Evolutionary conservation across 331 rosid genomes (phyloP), one percentile per base, ranked within the genome.

Genomic region (Quercus phellos): DNA sequence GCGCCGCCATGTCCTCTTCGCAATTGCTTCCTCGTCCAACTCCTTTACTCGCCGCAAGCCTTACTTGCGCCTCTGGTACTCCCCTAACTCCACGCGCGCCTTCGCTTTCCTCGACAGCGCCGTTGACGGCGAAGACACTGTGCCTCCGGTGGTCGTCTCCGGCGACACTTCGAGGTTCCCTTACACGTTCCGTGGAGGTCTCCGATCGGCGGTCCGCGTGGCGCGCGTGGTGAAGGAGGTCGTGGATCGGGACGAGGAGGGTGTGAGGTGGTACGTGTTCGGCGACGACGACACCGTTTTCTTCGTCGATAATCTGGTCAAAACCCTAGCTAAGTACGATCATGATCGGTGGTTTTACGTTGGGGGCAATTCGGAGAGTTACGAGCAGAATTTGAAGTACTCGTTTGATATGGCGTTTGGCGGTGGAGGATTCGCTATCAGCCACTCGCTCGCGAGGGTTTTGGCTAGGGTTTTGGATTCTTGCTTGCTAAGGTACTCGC

Each of bases 281-380:
- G 98, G 99, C 14, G 98, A 94, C 34, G 99, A 94, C 22, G 98
- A 94, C 29, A 91, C 99, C 0, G 85, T 94, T 70, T 94, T 94
- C 81, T 88, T 94, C 35, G 98, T 92, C 59, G 97, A 94, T 19
- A 94, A 94, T 43, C 82, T 94, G 84, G 96, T 83, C 70, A 84
- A 22, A 77, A 81, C 90, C 2, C 78, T 94, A 34, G 68, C 91
- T 3, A 90, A 90, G 77, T 94, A 94, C 63, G 97, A 94, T 7
- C 97, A 94, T 21, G 74, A 87, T 1, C 29, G 82, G 83, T 94
- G 97, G 97, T 87, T 69, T 70, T 95, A 95, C 53, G 64, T 95
- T 0, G 99, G 99, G 55, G 71, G 89, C 71, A 87, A 81, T 71
- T 95, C 99, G 5, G 99, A 95, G 92, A 87, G 98, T 71, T 91